Evolutionary conservation across 2,329 filamentous ascomycete species (phyloP), one percentile per base, ranked within the genome.

Genomic region (Epicoccum nigrum): DNA sequence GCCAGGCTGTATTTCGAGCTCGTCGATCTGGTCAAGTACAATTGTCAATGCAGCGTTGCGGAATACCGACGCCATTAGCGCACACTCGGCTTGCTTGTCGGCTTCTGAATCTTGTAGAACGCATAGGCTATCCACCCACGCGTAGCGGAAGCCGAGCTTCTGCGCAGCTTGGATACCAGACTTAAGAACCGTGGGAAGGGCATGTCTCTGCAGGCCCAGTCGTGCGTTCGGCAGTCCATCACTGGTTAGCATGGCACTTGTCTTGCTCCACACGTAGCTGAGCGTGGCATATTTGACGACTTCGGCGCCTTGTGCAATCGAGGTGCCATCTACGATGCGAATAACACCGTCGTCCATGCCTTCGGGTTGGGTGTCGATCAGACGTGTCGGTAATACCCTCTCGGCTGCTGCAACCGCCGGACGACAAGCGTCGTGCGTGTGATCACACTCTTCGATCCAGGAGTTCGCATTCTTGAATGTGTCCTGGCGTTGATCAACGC

Each of bases 101-200:
- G 57, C 54, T 12, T 65, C 54, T 1, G 63, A 68, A 28, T 73
- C 69, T 41, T 73, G 70, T 2, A 68, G n/a, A 4, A 72, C 50
- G 39, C 70, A 73, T 7, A 73, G 67, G 1, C 62, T 64, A 45
- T 73, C 70, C 17, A 64, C 37, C 70, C 70, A 73, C 28, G 70
- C 51, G 47, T 72, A 73, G 9, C 65, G 60, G 48, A 62, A 60
- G 35, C 70, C 70, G 9, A 71, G 58, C 9, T 51, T 53, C 13
- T 60, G 56, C 4, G 64, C 59, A 20, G 63, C 57, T 21, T 56
- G 34, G 33, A 73, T 68, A 6, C 68, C 70, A 39, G 66, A 54
- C 9, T 64, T 58, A 21, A 72, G 46, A 25, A 58, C 47, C 4
- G 45, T 44, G 9, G 69, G 56, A 4, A 73, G 58, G 13, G 17